Conservation (phyloP, 257 asterid genomes). For the Solanum piurae region DNA sequence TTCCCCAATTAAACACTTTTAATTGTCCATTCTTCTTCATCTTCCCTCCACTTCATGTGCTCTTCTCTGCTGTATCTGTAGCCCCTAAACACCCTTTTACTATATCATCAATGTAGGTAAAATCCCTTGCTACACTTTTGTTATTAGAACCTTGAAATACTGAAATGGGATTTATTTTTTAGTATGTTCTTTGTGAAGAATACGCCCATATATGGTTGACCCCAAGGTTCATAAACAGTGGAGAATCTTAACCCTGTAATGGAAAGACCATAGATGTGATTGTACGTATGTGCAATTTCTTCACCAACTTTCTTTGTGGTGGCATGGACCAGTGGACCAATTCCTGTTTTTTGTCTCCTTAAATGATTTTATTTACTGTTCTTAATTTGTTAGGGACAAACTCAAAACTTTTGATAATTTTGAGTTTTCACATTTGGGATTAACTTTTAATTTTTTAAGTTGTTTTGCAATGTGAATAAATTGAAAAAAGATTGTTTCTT, state of each 20-base stretch:
- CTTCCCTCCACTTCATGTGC: too few species aligned
- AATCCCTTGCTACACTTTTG: conserved; percentile 21
- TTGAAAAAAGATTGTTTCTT: not conserved
- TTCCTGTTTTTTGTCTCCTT: too few species aligned
- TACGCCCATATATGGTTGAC: conserved; percentile 11
- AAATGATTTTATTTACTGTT: not conserved
- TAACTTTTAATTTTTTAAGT: not conserved
- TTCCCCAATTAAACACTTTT: too few species aligned
- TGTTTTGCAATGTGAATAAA: not conserved
- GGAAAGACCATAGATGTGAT: conserved; percentile 29
- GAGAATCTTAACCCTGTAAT: conserved; percentile 25
- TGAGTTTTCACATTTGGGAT: not conserved
- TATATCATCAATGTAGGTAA: conserved; percentile 8
- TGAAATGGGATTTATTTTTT: conserved; percentile 8
- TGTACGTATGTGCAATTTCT: conserved; percentile 30
- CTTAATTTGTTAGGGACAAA: not conserved
- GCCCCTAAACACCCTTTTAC: not conserved
- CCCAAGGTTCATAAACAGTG: conserved; percentile 25
- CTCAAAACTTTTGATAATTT: not conserved
- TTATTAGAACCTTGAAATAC: conserved; percentile 23
- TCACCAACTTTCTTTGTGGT: conserved; percentile 19
- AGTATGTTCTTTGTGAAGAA: conserved; percentile 24
- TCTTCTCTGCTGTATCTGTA: too few species aligned
- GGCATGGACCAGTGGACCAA: not conserved
- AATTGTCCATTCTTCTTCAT: too few species aligned